phyloP scores from a whole-genome alignment of 2,329 filamentous ascomycete genomes.

The Dissoconium aciculare region DNA sequence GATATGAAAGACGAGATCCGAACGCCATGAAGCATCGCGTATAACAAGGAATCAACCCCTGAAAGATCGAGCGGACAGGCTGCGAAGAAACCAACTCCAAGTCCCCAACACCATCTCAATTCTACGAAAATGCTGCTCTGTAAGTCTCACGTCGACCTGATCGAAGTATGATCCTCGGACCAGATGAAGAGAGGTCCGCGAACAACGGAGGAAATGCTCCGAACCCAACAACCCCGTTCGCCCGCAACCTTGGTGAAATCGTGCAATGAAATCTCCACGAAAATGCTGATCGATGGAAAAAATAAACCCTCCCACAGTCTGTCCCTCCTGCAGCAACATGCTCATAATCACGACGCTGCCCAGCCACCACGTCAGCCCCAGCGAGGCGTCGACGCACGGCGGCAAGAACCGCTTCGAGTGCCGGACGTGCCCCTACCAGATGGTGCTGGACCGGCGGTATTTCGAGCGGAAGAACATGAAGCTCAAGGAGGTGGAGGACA shows the following conservation, averaged over 20 bases:
- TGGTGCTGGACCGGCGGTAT: conserved; percentile 61
- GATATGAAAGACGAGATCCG: too few relatives aligned
- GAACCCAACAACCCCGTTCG: conserved; percentile 1
- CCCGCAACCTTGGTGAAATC: too few relatives aligned
- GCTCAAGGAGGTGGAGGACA: conserved; percentile 75
- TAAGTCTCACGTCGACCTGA: conserved; percentile 30
- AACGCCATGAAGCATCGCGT: too few relatives aligned
- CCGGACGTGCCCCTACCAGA: conserved; percentile 87
- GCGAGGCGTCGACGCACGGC: conserved; percentile 22
- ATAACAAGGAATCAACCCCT: too few relatives aligned
- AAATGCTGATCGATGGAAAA: too few relatives aligned
- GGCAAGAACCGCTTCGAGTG: conserved; percentile 76
- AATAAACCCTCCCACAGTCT: conserved; percentile 56
- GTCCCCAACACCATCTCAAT: neutral
- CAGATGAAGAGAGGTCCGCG: too few relatives aligned
- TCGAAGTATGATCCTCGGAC: too few relatives aligned
- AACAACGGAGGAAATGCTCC: too few relatives aligned
- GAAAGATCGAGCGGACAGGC: too few relatives aligned
- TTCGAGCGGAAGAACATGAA: conserved; percentile 69
- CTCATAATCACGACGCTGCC: conserved; percentile 51
- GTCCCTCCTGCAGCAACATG: conserved; percentile 70
- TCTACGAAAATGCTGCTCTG: conserved; percentile 47
- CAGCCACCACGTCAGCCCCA: conserved; percentile 20
- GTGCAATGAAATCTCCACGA: too few relatives aligned
- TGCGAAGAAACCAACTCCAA: too few relatives aligned